These are phyloP conservation scores for Coniochaeta hoffmannii DNA, from an alignment of 2,329 filamentous ascomycete species.

Conservation along the genomic window DNA sequence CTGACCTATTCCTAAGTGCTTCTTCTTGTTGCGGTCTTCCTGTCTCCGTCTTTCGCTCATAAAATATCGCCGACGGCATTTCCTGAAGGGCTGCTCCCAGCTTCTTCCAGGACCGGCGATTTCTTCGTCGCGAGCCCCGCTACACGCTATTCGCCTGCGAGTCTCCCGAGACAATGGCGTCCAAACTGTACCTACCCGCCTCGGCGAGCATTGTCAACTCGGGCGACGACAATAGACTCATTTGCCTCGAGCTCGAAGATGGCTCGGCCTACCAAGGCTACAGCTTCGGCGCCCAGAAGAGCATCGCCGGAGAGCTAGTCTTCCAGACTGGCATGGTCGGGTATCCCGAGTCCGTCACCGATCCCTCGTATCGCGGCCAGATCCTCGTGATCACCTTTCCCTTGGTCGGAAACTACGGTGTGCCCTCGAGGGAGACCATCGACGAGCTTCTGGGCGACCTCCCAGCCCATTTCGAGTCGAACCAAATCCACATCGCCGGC, in stretches of 20 bases:
- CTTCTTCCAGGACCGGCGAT: not conserved
- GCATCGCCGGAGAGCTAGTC: conserved; percentile 91
- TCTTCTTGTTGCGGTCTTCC: not conserved
- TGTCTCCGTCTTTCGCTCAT: not conserved
- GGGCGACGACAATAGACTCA: conserved; percentile 52
- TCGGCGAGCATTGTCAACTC: conserved; percentile 49
- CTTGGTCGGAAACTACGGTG: conserved; percentile 94
- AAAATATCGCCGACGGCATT: not conserved
- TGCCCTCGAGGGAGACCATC: conserved; percentile 76
- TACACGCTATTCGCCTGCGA: not conserved
- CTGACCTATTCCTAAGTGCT: not conserved
- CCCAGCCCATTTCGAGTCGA: conserved; percentile 88
- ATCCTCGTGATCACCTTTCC: conserved; percentile 96
- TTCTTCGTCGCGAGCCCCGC: not conserved
- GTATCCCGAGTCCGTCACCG: conserved; percentile 88
- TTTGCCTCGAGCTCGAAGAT: conserved; percentile 90
- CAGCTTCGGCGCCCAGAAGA: conserved; percentile 94
- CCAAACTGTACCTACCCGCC: conserved; percentile 44
- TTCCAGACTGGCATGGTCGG: conserved; percentile 99
- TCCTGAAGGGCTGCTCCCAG: not conserved
- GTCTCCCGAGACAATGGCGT: conserved; percentile 21
- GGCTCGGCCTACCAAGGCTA: conserved; percentile 86
- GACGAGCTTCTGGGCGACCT: conserved; percentile 81
- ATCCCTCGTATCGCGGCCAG: conserved; percentile 83
- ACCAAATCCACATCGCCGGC: conserved; percentile 87